A percentile compares a stretch with the other conserved stretches of the same genome.
Evolutionary conservation across 371 early-diverging fungal species (phyloP).

Genomic region (Nematocida ironsii): DNA sequence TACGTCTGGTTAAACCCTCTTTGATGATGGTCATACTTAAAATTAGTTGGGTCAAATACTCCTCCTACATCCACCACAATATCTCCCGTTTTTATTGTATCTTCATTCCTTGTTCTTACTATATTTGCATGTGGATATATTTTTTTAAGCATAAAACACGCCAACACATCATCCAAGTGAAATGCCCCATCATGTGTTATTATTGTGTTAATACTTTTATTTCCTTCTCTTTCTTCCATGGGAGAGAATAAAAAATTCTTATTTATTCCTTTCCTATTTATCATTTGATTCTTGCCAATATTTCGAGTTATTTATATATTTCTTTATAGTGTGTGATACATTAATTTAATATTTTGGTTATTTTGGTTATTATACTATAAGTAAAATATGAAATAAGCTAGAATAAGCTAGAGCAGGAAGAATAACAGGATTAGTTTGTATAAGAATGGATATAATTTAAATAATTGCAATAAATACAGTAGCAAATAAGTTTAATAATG

Average conservation of each 20-base stretch:
- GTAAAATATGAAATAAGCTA: no score
- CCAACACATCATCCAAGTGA: slow-evolving; percentile 83
- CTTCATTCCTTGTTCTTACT: slow-evolving; percentile 80
- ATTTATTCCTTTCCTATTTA: background rate
- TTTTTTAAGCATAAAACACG: slow-evolving; percentile 78
- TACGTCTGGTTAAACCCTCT: slow-evolving; percentile 84
- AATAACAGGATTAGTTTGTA: no score
- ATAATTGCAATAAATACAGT: no score
- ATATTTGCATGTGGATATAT: slow-evolving; percentile 69
- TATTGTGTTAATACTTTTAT: background rate
- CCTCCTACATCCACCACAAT: slow-evolving; percentile 94
- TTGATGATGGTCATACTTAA: slow-evolving; percentile 92
- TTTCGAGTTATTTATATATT: no score
- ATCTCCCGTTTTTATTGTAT: slow-evolving; percentile 76
- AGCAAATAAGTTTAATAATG: no score
- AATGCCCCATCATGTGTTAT: slow-evolving; percentile 68
- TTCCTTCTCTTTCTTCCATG: background rate
- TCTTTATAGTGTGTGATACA: no score
- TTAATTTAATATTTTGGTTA: no score
- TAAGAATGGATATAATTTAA: no score
- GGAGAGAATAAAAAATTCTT: background rate
- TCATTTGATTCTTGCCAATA: background rate
- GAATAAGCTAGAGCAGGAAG: no score
- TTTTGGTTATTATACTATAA: no score
- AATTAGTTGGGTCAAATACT: slow-evolving; percentile 76